Conservation (phyloP, 176 grass and related monocot genomes). For the Thalia dealbata region DNA sequence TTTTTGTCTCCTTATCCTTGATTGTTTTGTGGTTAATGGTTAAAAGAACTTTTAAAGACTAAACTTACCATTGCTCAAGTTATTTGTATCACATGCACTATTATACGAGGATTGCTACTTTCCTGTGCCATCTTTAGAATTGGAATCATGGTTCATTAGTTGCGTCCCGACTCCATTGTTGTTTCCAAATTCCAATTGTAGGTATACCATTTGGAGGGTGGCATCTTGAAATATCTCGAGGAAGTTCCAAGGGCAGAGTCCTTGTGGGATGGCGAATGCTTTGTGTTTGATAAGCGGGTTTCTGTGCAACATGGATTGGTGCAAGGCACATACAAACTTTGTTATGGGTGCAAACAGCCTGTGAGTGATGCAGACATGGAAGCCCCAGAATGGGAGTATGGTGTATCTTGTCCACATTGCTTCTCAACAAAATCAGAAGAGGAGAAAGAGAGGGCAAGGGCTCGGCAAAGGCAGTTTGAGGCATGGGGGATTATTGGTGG, state of each 20-base stretch:
- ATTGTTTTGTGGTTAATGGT: no score
- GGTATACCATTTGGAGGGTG: slow-evolving; percentile 96
- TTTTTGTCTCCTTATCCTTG: not conserved
- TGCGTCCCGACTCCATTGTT: slow-evolving; percentile 1
- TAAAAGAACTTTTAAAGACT: no score
- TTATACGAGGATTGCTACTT: no score
- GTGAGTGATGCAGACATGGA: slow-evolving; percentile 82
- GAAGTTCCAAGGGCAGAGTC: slow-evolving; percentile 69
- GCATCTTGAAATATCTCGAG: slow-evolving; percentile 92
- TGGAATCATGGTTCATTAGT: not conserved
- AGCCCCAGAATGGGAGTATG: slow-evolving; percentile 70
- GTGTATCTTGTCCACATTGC: slow-evolving; percentile 77
- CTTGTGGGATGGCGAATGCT: slow-evolving; percentile 89
- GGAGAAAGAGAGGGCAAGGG: slow-evolving; percentile 72
- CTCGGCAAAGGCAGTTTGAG: slow-evolving; percentile 70
- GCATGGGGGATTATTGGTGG: slow-evolving; percentile 77
- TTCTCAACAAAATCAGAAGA: slow-evolving; percentile 53
- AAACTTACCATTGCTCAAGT: no score
- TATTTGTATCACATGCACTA: no score
- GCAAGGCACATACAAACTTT: slow-evolving; percentile 83
- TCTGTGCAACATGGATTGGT: slow-evolving; percentile 79
- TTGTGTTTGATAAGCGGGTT: slow-evolving; percentile 94
- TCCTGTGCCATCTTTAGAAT: not conserved
- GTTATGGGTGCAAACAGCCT: slow-evolving; percentile 93
- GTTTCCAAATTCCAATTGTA: slow-evolving; percentile 4